Percentiles rank a stretch among this genome's conserved stretches.
Conservation (phyloP, 164 flowering plant species). For the Vitis amurensis region DNA sequence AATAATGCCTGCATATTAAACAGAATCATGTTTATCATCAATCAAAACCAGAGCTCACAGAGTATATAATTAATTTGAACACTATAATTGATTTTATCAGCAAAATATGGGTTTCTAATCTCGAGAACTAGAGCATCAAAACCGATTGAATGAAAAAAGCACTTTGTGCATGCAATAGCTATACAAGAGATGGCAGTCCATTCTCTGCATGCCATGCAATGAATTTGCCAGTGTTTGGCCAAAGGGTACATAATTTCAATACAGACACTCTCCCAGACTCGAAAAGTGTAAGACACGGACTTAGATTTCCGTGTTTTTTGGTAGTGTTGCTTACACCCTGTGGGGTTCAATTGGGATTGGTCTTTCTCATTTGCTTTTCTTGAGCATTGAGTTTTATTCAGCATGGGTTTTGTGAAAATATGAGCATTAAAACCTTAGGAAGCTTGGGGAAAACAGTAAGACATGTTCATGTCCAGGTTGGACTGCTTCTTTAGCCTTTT, state of each 20-base stretch:
- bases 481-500: too few species aligned
- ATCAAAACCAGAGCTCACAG: not conserved
- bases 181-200: not conserved
- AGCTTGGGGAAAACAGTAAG: not conserved
- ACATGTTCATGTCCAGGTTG: not conserved
- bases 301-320: too few species aligned
- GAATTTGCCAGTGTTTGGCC: too few species aligned
- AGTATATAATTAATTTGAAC: not conserved
- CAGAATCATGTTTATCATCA: not conserved
- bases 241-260: too few species aligned
- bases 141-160: not conserved
- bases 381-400: too few species aligned
- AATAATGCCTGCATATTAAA: conserved; percentile 76
- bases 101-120: not conserved
- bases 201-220: not conserved
- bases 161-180: not conserved
- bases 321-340: too few species aligned
- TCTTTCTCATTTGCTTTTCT: too few species aligned
- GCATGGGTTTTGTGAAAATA: too few species aligned
- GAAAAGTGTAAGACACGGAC: too few species aligned
- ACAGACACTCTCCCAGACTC: too few species aligned
- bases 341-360: too few species aligned
- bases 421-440: not conserved
- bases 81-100: not conserved
- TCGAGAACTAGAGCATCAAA: not conserved